These are phyloP conservation scores for Balansia obtecta DNA, from an alignment of 2,329 filamentous ascomycete species.

Conservation along the genomic window DNA sequence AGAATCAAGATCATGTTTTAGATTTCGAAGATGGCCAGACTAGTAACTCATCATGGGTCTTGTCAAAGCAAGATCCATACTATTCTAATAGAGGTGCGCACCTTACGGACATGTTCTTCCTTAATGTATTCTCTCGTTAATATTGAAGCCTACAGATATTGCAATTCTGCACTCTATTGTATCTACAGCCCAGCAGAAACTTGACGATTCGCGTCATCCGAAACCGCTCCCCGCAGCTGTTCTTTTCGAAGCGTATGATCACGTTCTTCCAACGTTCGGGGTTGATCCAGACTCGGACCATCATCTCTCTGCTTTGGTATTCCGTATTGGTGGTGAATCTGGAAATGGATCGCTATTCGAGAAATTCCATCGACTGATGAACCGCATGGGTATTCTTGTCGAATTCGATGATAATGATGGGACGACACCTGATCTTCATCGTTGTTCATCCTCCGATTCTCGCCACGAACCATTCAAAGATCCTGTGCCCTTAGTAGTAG, in stretches of 20 bases:
- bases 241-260: slow-evolving; percentile 71
- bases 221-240: slow-evolving; percentile 61
- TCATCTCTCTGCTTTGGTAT: slow-evolving; percentile 65
- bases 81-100: slow-evolving; percentile 50
- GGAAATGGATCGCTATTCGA: slow-evolving; percentile 47
- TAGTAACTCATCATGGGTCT: not conserved
- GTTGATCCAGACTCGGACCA: slow-evolving; percentile 62
- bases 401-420: slow-evolving; percentile 38
- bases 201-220: slow-evolving; percentile 42
- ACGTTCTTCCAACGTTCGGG: slow-evolving; percentile 57
- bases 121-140: not conserved
- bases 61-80: slow-evolving; percentile 21
- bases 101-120: not conserved
- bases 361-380: slow-evolving; percentile 58
- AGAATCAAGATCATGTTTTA: not conserved
- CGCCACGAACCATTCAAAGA: not conserved
- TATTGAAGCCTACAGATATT: slow-evolving; percentile 49
- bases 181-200: slow-evolving; percentile 52
- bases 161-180: slow-evolving; percentile 68
- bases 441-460: not conserved
- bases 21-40: slow-evolving; percentile 5
- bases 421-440: slow-evolving; percentile 2
- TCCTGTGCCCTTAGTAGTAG: not conserved
- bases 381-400: slow-evolving; percentile 58
- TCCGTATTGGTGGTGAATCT: slow-evolving; percentile 59